Percentiles rank a stretch among this genome's conserved stretches.
Conservation (phyloP, 208 protist species). For the Sergeia podlipaevii region DNA sequence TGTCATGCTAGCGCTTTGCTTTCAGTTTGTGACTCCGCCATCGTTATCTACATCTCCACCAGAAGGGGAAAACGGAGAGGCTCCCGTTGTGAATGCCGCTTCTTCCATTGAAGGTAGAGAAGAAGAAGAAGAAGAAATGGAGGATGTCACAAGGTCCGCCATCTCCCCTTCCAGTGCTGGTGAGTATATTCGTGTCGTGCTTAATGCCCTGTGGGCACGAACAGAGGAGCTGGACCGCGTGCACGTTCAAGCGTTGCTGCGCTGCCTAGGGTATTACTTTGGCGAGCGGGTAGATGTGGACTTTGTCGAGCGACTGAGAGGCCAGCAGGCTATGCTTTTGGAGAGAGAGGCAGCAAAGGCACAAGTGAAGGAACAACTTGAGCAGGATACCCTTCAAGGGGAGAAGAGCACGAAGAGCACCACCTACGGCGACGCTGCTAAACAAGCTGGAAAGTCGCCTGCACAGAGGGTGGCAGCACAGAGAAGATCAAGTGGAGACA, state of each 20-base stretch:
- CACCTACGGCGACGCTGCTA: no score
- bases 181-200: slow-evolving; percentile 7
- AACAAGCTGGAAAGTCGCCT: no score
- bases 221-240: slow-evolving; percentile 42
- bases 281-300: slow-evolving; percentile 52
- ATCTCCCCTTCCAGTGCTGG: not conserved
- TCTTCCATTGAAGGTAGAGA: no score
- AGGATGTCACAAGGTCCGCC: no score
- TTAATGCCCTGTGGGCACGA: slow-evolving; percentile 70
- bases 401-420: no score
- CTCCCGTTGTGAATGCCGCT: no score
- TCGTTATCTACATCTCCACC: no score
- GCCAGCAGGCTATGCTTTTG: slow-evolving; percentile 24
- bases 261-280: slow-evolving; percentile 58
- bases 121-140: no score
- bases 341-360: not conserved
- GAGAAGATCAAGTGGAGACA: no score
- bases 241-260: slow-evolving; percentile 56
- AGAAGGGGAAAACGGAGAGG: no score
- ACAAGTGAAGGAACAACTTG: not conserved
- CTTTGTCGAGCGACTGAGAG: slow-evolving; percentile 59
- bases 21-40: slow-evolving; percentile 17
- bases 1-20: slow-evolving; percentile 47
- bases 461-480: no score
- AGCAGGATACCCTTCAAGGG: no score